Base-by-base conservation (phyloP, 2,329 filamentous ascomycete genomes). In the Colletotrichum brevisporum region DNA sequence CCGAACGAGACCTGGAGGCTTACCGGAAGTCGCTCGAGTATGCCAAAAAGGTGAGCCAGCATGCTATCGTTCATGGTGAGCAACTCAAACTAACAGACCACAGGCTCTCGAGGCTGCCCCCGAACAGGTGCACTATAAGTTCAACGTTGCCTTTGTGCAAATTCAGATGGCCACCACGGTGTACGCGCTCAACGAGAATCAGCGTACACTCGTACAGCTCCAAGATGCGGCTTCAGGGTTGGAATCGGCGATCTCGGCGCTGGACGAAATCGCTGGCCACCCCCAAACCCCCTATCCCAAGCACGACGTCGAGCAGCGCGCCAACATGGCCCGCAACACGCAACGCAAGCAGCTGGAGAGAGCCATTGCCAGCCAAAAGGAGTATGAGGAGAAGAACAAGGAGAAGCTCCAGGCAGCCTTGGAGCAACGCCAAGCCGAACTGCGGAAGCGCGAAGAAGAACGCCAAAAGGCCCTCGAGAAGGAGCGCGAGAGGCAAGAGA, bases 131-230 rank as follows among this genome's bases (percentile, higher is more conserved):
- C 94, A 97, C 80, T 94, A 96, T 80, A 94, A 96, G 79, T 99
- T 99, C 87, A 99, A 99, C 76, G 93, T 99, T 31, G 96, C 96
- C 0, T 99, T 98, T 77, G 94, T 98, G 31, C 96, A 98, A 78
- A 97, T 97, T 71, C 95, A 98, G 79, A 90, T 98, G 63, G 95
- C 95, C 21, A 92, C 92, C 53, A 89, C 92, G 36, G 90, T 98
- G 63, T 91, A 94, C 79, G 86, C 84, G 43, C 84, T 97, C 62
- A 85, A 89, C 5, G 94, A 98, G 77, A 88, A 89, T 6, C 90
- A 95, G 76, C 91, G 94, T 58, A 93, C 92, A 0, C 85, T 95
- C 3, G 87, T 88, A 69, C 94, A 98, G 75, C 90, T 99, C 8
- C 88, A 97, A 76, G 89, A 91, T 62, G 95, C 95, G 1, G 89